Percentiles rank a stretch among this genome's conserved stretches.
phyloP scores from a whole-genome alignment of 1,284 basidiomycete species.

The Sanghuangporus weigelae region DNA sequence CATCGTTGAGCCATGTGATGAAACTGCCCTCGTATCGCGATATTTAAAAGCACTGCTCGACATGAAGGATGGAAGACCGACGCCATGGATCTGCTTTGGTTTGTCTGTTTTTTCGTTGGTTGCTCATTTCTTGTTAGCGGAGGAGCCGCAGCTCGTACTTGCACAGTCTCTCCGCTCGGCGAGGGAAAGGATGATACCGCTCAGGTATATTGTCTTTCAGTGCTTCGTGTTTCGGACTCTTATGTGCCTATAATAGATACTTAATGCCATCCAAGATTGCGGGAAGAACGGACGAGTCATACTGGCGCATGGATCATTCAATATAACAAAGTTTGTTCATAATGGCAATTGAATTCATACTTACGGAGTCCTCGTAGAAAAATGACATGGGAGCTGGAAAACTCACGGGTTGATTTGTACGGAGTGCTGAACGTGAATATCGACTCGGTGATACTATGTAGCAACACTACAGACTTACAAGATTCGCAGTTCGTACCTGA shows the following conservation, averaged over 20 bases:
- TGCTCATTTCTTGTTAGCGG: background rate
- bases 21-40: background rate
- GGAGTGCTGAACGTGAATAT: slow-evolving; percentile 45
- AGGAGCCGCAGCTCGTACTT: slow-evolving; percentile 22
- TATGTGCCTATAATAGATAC: slow-evolving; percentile 5
- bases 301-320: slow-evolving; percentile 6
- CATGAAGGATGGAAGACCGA: background rate
- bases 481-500: slow-evolving; percentile 46
- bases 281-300: slow-evolving; percentile 26
- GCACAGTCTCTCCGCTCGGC: slow-evolving; percentile 35
- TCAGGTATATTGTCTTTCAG: slow-evolving; percentile 25
- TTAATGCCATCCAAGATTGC: slow-evolving; percentile 23
- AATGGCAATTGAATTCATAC: slow-evolving; percentile 3
- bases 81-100: background rate
- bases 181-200: slow-evolving; percentile 39
- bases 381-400: slow-evolving; percentile 55
- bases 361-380: slow-evolving; percentile 34
- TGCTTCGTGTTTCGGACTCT: background rate
- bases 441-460: background rate
- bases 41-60: background rate
- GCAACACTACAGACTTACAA: background rate
- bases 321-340: slow-evolving; percentile 13
- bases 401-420: slow-evolving; percentile 46
- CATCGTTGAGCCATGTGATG: background rate
- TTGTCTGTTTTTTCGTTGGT: background rate